phyloP scores from a whole-genome alignment of 148 eudicot species.

The Cornus kousa region DNA sequence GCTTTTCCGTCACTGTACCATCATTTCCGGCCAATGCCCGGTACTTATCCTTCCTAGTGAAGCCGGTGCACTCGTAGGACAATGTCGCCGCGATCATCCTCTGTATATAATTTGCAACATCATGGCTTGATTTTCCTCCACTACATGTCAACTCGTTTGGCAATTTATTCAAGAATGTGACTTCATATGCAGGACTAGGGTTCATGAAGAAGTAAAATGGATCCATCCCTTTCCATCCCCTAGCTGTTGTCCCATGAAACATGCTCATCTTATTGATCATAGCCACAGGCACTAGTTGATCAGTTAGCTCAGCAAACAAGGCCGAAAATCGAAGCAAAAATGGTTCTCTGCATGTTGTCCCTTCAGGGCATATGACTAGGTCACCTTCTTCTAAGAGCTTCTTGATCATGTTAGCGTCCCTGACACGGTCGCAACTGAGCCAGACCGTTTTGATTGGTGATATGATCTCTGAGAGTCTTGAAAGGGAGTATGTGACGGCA shows the following conservation, averaged over 20 bases:
- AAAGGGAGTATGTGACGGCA: conserved; percentile 14
- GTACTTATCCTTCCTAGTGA: conserved; percentile 25
- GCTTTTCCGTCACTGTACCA: conserved; percentile 7
- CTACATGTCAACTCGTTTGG: conserved; percentile 10
- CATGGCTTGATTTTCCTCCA: conserved; percentile 18
- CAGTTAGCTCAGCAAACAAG: conserved; percentile 17
- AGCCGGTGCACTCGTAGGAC: conserved; percentile 14
- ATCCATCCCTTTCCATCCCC: conserved; percentile 23
- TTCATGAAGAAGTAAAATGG: conserved; percentile 24
- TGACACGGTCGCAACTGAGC: conserved; percentile 9
- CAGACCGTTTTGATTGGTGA: conserved; percentile 13
- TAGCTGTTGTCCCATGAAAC: conserved; percentile 20
- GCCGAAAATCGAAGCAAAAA: conserved; percentile 21
- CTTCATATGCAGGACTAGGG: conserved; percentile 18
- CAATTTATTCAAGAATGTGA: conserved; percentile 16
- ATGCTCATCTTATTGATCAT: conserved; percentile 17
- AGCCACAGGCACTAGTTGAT: conserved; percentile 21
- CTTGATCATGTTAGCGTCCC: conserved; percentile 12
- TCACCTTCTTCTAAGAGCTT: conserved; percentile 14
- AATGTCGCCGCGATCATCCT: conserved; percentile 7
- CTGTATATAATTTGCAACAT: conserved; percentile 23
- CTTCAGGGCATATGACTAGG: conserved; percentile 17
- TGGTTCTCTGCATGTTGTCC: conserved; percentile 24
- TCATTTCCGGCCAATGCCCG: conserved; percentile 19
- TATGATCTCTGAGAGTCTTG: conserved; percentile 11